Evolutionary conservation across 2,329 filamentous ascomycete species (phyloP).

Genomic region (Diaporthe sp.): DNA sequence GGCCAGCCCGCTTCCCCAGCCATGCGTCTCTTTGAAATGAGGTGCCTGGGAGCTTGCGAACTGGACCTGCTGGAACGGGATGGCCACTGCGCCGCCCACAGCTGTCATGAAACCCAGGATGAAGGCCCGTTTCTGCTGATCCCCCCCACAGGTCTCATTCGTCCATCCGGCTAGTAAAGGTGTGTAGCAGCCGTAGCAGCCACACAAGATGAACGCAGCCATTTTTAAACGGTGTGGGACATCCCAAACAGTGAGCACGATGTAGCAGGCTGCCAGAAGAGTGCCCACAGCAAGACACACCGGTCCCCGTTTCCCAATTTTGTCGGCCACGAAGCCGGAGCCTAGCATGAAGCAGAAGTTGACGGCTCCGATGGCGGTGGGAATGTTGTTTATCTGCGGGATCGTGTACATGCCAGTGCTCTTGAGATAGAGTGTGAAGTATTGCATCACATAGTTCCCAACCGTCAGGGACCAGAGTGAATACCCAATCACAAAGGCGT

Average conservation of each 20-base stretch:
- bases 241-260: slow-evolving; percentile 50
- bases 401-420: slow-evolving; percentile 47
- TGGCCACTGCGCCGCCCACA: slow-evolving; percentile 49
- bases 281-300: slow-evolving; percentile 50
- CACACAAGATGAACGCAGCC: slow-evolving; percentile 51
- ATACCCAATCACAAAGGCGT: slow-evolving; percentile 53
- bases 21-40: slow-evolving; percentile 47
- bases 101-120: slow-evolving; percentile 51
- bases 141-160: slow-evolving; percentile 52
- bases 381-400: slow-evolving; percentile 56
- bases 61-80: slow-evolving; percentile 52
- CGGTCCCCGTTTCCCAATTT: slow-evolving; percentile 48
- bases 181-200: slow-evolving; percentile 54
- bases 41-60: slow-evolving; percentile 50
- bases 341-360: slow-evolving; percentile 53
- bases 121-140: slow-evolving; percentile 55
- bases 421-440: slow-evolving; percentile 53
- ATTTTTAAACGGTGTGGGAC: slow-evolving; percentile 50
- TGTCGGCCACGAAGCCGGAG: slow-evolving; percentile 44
- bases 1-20: slow-evolving; percentile 47
- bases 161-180: slow-evolving; percentile 53
- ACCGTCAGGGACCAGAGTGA: slow-evolving; percentile 51
- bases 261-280: slow-evolving; percentile 49
- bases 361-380: slow-evolving; percentile 54
- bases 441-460: slow-evolving; percentile 52